Conservation (phyloP, 257 asterid species). For the Ophiorrhiza pumila region DNA sequence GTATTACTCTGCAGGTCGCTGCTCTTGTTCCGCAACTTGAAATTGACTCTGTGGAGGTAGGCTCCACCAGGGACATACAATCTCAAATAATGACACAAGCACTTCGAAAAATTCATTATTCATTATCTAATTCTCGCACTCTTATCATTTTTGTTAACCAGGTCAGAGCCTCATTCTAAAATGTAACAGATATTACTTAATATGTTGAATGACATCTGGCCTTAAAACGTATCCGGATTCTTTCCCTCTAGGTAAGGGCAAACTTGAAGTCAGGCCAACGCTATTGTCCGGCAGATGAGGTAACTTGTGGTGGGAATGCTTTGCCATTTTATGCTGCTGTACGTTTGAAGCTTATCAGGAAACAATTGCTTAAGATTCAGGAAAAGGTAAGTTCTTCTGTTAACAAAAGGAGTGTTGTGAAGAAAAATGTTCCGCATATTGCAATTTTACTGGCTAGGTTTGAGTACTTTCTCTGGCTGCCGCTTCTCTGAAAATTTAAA, state of each 20-base stretch:
- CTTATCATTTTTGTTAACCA: conserved; percentile 88
- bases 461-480: background rate
- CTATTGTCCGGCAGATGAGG: conserved; percentile 60
- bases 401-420: background rate
- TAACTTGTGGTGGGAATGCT: conserved; percentile 95
- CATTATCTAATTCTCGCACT: conserved; percentile 73
- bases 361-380: conserved; percentile 52
- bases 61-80: conserved; percentile 50
- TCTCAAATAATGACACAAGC: conserved; percentile 83
- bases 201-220: background rate
- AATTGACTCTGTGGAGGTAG: conserved; percentile 48
- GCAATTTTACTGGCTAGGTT: background rate
- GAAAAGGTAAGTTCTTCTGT: conserved; percentile 46
- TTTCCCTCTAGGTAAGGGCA: conserved; percentile 54
- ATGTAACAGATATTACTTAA: background rate
- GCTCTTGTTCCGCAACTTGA: conserved; percentile 90
- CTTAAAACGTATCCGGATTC: conserved; percentile 5
- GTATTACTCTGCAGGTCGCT: conserved; percentile 69
- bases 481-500: background rate
- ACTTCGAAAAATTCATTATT: conserved; percentile 75
- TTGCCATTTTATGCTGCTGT: conserved; percentile 89
- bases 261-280: conserved; percentile 45
- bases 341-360: conserved; percentile 79
- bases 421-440: background rate
- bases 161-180: conserved; percentile 40